phyloP scores from a whole-genome alignment of 176 grass and related monocot genomes.

The Secale cereale region DNA sequence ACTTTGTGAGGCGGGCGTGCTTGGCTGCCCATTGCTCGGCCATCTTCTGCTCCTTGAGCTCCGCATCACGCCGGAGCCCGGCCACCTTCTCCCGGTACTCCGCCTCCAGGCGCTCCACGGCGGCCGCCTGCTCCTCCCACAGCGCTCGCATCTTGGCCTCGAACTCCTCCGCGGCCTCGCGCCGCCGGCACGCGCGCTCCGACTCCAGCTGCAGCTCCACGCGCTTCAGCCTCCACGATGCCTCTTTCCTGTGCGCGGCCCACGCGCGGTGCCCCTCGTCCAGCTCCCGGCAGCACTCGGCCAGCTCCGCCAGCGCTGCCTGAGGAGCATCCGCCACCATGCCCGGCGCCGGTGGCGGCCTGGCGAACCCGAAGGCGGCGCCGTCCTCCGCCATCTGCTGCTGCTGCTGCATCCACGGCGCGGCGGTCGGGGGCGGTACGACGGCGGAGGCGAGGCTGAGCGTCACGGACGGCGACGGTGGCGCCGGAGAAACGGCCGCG shows the following conservation, averaged over 20 bases:
- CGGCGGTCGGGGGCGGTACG: not conserved
- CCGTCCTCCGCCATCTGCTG: slow-evolving; percentile 18
- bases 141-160: slow-evolving; percentile 69
- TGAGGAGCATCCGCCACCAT: slow-evolving; percentile 18
- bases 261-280: slow-evolving; percentile 85
- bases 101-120: slow-evolving; percentile 63
- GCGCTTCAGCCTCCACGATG: slow-evolving; percentile 77
- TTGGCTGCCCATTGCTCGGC: slow-evolving; percentile 93
- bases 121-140: slow-evolving; percentile 62
- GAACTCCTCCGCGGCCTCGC: slow-evolving; percentile 75
- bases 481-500: not conserved
- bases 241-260: slow-evolving; percentile 81
- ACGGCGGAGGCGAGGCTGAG: slow-evolving; percentile 42
- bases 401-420: slow-evolving; percentile 38
- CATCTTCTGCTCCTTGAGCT: slow-evolving; percentile 89
- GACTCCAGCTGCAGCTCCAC: slow-evolving; percentile 91
- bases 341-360: not conserved
- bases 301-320: slow-evolving; percentile 54
- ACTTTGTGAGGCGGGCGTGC: slow-evolving; percentile 68
- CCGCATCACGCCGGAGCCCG: slow-evolving; percentile 69
- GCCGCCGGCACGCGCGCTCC: slow-evolving; percentile 65
- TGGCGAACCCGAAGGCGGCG: slow-evolving; percentile 30
- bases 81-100: slow-evolving; percentile 78
- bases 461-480: slow-evolving; percentile 46
- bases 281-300: slow-evolving; percentile 68